A percentile compares a stretch with the other conserved stretches of the same genome.
Conservation (phyloP, 164 flowering plant genomes). For the Platanus orientalis region DNA sequence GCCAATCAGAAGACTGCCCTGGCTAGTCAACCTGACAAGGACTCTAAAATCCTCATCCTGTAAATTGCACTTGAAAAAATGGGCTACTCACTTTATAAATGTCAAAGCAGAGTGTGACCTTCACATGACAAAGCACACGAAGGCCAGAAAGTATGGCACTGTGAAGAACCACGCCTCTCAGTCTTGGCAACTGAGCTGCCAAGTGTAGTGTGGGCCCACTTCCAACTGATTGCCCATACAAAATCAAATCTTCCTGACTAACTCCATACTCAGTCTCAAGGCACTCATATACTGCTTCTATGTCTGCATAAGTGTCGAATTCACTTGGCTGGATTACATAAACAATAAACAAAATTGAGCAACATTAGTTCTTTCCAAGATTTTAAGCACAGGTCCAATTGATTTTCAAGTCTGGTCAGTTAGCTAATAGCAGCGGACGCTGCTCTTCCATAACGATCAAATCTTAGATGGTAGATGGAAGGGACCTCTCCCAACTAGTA, state of each 20-base stretch:
- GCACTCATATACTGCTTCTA: conserved; percentile 92
- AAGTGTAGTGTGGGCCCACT: conserved; percentile 97
- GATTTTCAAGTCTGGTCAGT: too few species aligned
- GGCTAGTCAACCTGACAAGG: neutral
- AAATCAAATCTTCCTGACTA: conserved; percentile 79
- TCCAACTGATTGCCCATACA: conserved; percentile 98
- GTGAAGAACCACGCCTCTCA: conserved; percentile 92
- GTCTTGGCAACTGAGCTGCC: conserved; percentile 88
- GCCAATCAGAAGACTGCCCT: neutral
- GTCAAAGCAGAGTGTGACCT: conserved; percentile 68
- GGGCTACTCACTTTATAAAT: conserved; percentile 63
- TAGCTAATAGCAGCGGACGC: too few species aligned
- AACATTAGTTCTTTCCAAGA: too few species aligned
- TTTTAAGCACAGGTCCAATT: too few species aligned
- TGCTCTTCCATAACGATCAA: too few species aligned
- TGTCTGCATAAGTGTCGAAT: conserved; percentile 90
- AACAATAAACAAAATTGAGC: neutral
- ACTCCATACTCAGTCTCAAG: conserved; percentile 85
- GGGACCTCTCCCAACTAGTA: too few species aligned
- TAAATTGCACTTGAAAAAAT: conserved; percentile 8
- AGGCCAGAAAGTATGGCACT: conserved; percentile 97
- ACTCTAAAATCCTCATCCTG: neutral
- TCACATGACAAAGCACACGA: conserved; percentile 87
- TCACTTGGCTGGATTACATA: conserved; percentile 79
- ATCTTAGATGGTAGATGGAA: too few species aligned